A percentile compares a stretch with the other conserved stretches of the same genome.
These are phyloP conservation scores for Lactifluus piperatus DNA, from an alignment of 768 basidiomycete genomes.

Conservation along the genomic window DNA sequence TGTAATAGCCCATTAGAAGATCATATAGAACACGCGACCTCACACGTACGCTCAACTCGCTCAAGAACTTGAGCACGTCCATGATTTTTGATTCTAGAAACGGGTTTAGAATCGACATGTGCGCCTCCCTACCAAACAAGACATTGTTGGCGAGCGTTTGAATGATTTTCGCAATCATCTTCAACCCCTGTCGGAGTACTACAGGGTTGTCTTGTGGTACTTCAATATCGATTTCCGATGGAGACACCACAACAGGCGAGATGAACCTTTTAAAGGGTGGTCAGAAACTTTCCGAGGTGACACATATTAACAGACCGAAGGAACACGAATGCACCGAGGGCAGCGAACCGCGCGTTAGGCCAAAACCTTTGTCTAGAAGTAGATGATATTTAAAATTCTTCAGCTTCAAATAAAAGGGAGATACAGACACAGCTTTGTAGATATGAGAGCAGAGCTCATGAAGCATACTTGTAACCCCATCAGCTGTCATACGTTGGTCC, in stretches of 20 bases:
- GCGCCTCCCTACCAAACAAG: conserved; percentile 83
- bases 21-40: background rate
- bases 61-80: conserved; percentile 68
- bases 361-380: conserved; percentile 52
- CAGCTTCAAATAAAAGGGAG: background rate
- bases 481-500: conserved; percentile 19
- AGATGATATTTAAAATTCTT: conserved; percentile 22
- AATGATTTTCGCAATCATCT: conserved; percentile 84
- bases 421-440: conserved; percentile 60
- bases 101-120: conserved; percentile 73
- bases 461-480: conserved; percentile 50
- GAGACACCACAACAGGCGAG: conserved; percentile 82
- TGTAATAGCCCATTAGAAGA: conserved; percentile 18
- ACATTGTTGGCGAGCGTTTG: conserved; percentile 94
- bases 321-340: conserved; percentile 87
- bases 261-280: conserved; percentile 56
- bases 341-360: conserved; percentile 75
- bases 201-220: conserved; percentile 51
- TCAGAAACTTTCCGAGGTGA: background rate
- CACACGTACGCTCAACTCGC: conserved; percentile 55
- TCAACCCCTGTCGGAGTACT: conserved; percentile 66
- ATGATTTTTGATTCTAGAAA: conserved; percentile 66
- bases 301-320: conserved; percentile 45
- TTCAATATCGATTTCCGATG: conserved; percentile 78
- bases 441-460: conserved; percentile 84